Base-by-base conservation (phyloP, 371 early-diverging fungal genomes). In the Cokeromyces recurvatus region DNA sequence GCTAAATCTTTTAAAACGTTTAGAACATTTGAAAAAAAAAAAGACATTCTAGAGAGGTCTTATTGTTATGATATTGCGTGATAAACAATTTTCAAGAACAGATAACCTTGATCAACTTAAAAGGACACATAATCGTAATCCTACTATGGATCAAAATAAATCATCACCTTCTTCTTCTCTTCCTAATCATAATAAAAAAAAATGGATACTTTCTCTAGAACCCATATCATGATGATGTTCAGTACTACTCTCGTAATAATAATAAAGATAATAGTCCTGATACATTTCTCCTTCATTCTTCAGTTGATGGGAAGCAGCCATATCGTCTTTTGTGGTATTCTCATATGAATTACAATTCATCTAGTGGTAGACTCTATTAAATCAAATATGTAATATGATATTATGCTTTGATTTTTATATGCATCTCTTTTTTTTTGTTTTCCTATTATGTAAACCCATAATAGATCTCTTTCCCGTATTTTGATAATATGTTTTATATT, bases 101-200 rank as follows among this genome's bases (percentile, higher is more conserved):
- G 91, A 91, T 53, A 89, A 89, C 25, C 70, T 91, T 43, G 82
- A 84, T 35, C 89, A 88, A 36, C 91, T 90, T 59, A 74, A 82
- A 38, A 85, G 85, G 61, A 89, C 88, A 6, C 91, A 90, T 36
- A 67, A 70, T 12, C 56, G 62, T 9, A 34, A 34, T 34, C 35
- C 5, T 7, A 17, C 17, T 4, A 37, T n/a, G 34, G n/a, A 12
- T 11, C 19, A 37, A n/a, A 4, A 10, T 16, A 16, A 19, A 5
- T 19, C 5, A 5, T 8, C 3, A 4, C 3, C 8, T 10, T 7
- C 3, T 37, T 19, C 37, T 15, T 2, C 4, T 19, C 37, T 5
- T 2, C 10, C 37, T 92, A 93, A 70, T 93, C 94, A 70, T 92
- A 92, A 59, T 83, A 77, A 15, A 89, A 89, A 77, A 91, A 91